Evolutionary conservation across 2,329 filamentous ascomycete genomes (phyloP).

Genomic region (Fusarium cicatricum): DNA sequence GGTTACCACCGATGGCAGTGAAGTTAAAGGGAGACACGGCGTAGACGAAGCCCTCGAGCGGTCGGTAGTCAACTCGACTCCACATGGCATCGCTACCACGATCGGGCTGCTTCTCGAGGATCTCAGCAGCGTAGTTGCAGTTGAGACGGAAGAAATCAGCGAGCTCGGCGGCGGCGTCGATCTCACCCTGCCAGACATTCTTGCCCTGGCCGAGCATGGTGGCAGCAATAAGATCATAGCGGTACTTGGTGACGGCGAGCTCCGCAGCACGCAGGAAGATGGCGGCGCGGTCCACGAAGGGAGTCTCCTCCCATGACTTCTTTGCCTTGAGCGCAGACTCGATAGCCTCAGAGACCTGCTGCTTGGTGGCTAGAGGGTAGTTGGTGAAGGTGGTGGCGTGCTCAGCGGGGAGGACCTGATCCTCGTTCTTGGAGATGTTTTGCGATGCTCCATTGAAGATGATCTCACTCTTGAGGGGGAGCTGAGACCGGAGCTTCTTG

Average conservation of each 20-base stretch:
- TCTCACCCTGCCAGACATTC: constrained; percentile 98
- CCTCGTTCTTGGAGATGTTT: constrained; percentile 35
- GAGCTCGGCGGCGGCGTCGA: constrained; percentile 91
- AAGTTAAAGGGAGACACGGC: constrained; percentile 96
- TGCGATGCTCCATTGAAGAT: constrained; percentile 45
- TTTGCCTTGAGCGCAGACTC: constrained; percentile 84
- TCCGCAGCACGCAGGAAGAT: constrained; percentile 97
- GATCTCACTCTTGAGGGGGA: constrained; percentile 45
- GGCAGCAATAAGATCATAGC: constrained; percentile 94
- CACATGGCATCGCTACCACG: constrained; percentile 44
- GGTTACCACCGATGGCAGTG: constrained; percentile 89
- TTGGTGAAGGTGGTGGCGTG: constrained; percentile 47
- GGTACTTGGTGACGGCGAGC: constrained; percentile 87
- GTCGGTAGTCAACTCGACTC: constrained; percentile 83
- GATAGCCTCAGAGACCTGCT: constrained; percentile 66
- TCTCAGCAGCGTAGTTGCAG: constrained; percentile 79
- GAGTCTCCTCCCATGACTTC: constrained; percentile 80
- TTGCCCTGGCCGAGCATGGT: constrained; percentile 98
- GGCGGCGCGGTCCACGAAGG: constrained; percentile 89
- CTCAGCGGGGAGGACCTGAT: constrained; percentile 48
- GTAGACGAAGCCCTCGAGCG: constrained; percentile 96
- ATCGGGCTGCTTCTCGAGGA: constrained; percentile 48
- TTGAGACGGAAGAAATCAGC: constrained; percentile 94
- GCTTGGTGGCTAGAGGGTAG: constrained; percentile 44
- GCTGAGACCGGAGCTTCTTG: constrained; percentile 41